Conservation (phyloP, 495 filamentous ascomycete genomes). For the Lophiostoma macrostomum region DNA sequence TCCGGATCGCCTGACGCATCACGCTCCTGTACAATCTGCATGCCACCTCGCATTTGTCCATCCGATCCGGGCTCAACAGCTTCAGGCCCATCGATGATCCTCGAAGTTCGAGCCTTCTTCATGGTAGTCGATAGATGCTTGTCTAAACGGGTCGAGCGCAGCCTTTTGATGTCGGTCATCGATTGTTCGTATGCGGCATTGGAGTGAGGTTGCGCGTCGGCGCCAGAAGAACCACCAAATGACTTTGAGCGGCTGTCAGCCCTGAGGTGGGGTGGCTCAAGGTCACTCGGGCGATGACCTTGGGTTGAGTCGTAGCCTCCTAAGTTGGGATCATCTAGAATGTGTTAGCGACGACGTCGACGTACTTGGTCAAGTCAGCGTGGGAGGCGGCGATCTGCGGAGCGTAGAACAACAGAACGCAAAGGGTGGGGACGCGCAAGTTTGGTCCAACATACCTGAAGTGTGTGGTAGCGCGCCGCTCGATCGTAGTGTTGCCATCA, state of each 20-base stretch:
- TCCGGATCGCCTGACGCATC: slow-evolving; percentile 70
- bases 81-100: slow-evolving; percentile 90
- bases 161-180: slow-evolving; percentile 85
- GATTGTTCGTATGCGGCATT: slow-evolving; percentile 90
- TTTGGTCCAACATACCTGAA: slow-evolving; percentile 51
- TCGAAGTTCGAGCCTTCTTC: slow-evolving; percentile 82
- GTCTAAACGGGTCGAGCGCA: slow-evolving; percentile 90
- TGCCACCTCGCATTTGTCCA: slow-evolving; percentile 44
- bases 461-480: slow-evolving; percentile 75
- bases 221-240: slow-evolving; percentile 55
- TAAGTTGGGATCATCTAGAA: slow-evolving; percentile 67
- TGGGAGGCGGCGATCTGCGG: neutral
- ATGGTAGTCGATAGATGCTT: slow-evolving; percentile 88
- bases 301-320: slow-evolving; percentile 65
- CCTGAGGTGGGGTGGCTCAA: slow-evolving; percentile 52
- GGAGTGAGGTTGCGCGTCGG: slow-evolving; percentile 47
- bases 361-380: too few relatives aligned
- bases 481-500: slow-evolving; percentile 79
- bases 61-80: slow-evolving; percentile 70
- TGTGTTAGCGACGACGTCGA: slow-evolving; percentile 16
- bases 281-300: slow-evolving; percentile 52
- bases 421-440: neutral
- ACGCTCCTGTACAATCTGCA: slow-evolving; percentile 84
- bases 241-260: slow-evolving; percentile 72
- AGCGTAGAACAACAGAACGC: neutral